These are phyloP conservation scores for Chaetomium fimeti DNA, from an alignment of 495 filamentous ascomycete genomes.

Conservation along the genomic window DNA sequence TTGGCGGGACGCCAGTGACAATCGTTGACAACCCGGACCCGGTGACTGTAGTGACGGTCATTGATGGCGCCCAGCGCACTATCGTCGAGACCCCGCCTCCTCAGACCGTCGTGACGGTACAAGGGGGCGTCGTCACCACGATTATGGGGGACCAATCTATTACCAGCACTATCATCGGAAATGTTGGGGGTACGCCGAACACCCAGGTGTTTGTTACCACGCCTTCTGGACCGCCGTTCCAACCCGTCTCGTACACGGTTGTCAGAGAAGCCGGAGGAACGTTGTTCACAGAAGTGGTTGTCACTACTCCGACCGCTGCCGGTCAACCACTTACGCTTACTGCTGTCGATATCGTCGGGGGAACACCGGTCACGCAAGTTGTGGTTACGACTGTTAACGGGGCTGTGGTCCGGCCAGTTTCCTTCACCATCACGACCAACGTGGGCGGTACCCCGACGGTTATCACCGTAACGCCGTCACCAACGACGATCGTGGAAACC, in stretches of 20 bases:
- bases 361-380: conserved; percentile 27
- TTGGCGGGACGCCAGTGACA: conserved; percentile 26
- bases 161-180: conserved; percentile 24
- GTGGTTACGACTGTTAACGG: conserved; percentile 26
- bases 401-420: conserved; percentile 24
- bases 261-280: conserved; percentile 25
- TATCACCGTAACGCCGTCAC: conserved; percentile 24
- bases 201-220: conserved; percentile 24
- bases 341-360: conserved; percentile 22
- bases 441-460: conserved; percentile 35
- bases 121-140: conserved; percentile 23
- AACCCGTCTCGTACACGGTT: conserved; percentile 26
- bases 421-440: conserved; percentile 27
- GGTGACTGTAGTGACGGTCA: conserved; percentile 19
- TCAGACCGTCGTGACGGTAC: conserved; percentile 20
- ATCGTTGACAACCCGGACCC: conserved; percentile 24
- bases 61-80: conserved; percentile 22
- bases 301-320: conserved; percentile 22
- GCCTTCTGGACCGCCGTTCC: conserved; percentile 16
- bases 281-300: conserved; percentile 20
- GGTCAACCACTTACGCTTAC: conserved; percentile 25
- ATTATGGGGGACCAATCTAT: conserved; percentile 23
- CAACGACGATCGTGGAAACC: conserved; percentile 33
- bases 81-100: conserved; percentile 28
- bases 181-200: conserved; percentile 22